Base-by-base conservation (phyloP, 1,284 basidiomycete species). In the Pulveroboletus sp. region DNA sequence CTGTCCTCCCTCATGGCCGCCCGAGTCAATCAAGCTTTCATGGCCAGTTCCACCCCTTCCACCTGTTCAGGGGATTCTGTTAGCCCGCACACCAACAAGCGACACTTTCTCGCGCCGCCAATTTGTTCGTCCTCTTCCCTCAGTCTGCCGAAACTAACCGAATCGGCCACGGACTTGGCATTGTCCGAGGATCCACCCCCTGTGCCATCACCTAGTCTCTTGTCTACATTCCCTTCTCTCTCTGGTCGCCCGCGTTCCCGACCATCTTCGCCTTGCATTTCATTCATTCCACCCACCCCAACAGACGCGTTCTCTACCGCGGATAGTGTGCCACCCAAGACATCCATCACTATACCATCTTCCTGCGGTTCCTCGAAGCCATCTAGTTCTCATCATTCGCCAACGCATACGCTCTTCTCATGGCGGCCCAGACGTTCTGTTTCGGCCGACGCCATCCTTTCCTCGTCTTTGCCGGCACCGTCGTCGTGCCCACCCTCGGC, bases 121-220 rank as follows among this genome's bases (percentile, higher is more conserved):
- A 33, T 49, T 3, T 56, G 45, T 38, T 48, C 63, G 0, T 72
- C 68, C 0, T 64, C 68, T 0, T 71, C 63, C 4, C 57, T 73
- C 5, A 67, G 65, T 40, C 40, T 70, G 0, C 69, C 59, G 11
- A 61, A 44, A 29, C 35, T 59, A 3, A 46, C 49, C 11, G 66
- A 55, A 22, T 69, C 57, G 22, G 53, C 17, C 11, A 15, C 39
- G 1, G 56, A 68, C 28, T 26, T 62, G 48, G 26, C 36, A 33
- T 18, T 48, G 8, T 14, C 17, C 4, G 62, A 63, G 14, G 56
- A 54, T 31, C 20, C 20, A 15, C 56, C 57, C 0, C 68, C 62
- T n/a, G 49, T 44, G 5, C 54, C 69, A 5, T 72, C 69, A 6
- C 72, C 72, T 11, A 49, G 6, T n/a, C 31, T 70, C 4, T 45